Percentiles rank a stretch among this genome's conserved stretches.
Conservation (phyloP, 345 rosid genomes). For the Acer yangbiense region DNA sequence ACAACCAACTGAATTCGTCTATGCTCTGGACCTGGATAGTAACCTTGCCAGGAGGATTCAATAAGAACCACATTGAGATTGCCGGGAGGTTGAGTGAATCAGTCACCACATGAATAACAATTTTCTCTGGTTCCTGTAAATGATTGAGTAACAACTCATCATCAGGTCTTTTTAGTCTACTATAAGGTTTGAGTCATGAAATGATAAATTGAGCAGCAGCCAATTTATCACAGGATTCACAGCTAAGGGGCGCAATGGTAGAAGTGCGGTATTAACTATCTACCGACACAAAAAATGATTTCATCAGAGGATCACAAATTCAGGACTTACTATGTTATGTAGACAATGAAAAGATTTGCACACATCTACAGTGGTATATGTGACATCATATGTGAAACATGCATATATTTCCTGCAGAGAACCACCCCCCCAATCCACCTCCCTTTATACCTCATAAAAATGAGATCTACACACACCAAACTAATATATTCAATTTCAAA, state of each 20-base stretch:
- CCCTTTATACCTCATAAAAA: neutral
- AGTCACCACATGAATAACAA: constrained; percentile 84
- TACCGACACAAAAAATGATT: neutral
- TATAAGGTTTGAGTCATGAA: neutral
- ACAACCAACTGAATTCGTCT: constrained; percentile 65
- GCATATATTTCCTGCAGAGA: too few species aligned
- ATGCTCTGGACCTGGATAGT: constrained; percentile 63
- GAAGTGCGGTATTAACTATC: neutral
- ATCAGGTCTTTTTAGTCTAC: constrained; percentile 12
- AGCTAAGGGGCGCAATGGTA: neutral
- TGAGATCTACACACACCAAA: neutral
- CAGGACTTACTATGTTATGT: neutral
- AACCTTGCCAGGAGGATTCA: constrained; percentile 66
- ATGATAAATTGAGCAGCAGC: neutral
- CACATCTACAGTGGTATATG: neutral
- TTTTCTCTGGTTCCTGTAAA: constrained; percentile 67
- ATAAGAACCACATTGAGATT: constrained; percentile 87
- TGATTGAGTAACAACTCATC: constrained; percentile 17
- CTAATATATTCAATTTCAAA: neutral
- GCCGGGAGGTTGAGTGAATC: constrained; percentile 85
- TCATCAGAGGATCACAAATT: neutral
- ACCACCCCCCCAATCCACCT: neutral
- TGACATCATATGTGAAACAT: neutral
- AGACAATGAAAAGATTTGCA: neutral
- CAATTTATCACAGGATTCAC: neutral